These are phyloP conservation scores for Boletus pseudopeckii DNA, from an alignment of 768 basidiomycete genomes.

Conservation along the genomic window DNA sequence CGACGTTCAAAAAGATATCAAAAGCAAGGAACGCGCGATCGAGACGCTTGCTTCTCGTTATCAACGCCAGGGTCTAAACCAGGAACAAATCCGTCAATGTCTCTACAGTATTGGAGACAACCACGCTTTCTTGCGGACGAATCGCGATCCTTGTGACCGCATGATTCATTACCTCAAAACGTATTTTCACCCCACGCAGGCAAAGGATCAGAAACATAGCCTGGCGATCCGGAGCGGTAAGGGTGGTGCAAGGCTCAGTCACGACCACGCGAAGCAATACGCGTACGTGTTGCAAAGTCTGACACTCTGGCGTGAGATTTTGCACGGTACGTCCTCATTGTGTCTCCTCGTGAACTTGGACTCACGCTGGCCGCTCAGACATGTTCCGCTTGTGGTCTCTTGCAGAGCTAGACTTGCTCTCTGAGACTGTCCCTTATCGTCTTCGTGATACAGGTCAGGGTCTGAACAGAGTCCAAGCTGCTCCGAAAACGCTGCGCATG, in stretches of 20 bases:
- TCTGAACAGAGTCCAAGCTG: slow-evolving; percentile 83
- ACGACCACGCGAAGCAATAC: slow-evolving; percentile 83
- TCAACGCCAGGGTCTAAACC: slow-evolving; percentile 51
- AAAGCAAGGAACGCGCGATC: slow-evolving; percentile 79
- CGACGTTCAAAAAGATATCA: slow-evolving; percentile 83
- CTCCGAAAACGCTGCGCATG: slow-evolving; percentile 86
- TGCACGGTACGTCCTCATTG: slow-evolving; percentile 55
- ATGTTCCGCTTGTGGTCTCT: slow-evolving; percentile 88
- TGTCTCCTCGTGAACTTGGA: not conserved
- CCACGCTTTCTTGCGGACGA: slow-evolving; percentile 80
- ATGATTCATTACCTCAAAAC: slow-evolving; percentile 77
- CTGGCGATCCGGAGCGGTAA: slow-evolving; percentile 80
- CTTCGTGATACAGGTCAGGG: slow-evolving; percentile 88
- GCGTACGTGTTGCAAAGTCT: slow-evolving; percentile 84
- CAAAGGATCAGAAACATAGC: slow-evolving; percentile 59
- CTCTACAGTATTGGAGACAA: slow-evolving; percentile 89
- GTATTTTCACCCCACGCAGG: slow-evolving; percentile 72
- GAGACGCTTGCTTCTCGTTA: slow-evolving; percentile 69
- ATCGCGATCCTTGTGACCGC: slow-evolving; percentile 84
- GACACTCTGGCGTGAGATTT: slow-evolving; percentile 82
- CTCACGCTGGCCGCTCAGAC: slow-evolving; percentile 41
- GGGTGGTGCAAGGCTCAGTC: slow-evolving; percentile 75
- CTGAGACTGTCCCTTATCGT: slow-evolving; percentile 70
- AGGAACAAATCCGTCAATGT: slow-evolving; percentile 72
- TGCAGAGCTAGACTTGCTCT: slow-evolving; percentile 78